phyloP scores from a whole-genome alignment of 2,329 filamentous ascomycete genomes.

The Graphiopsis chlorocephala region DNA sequence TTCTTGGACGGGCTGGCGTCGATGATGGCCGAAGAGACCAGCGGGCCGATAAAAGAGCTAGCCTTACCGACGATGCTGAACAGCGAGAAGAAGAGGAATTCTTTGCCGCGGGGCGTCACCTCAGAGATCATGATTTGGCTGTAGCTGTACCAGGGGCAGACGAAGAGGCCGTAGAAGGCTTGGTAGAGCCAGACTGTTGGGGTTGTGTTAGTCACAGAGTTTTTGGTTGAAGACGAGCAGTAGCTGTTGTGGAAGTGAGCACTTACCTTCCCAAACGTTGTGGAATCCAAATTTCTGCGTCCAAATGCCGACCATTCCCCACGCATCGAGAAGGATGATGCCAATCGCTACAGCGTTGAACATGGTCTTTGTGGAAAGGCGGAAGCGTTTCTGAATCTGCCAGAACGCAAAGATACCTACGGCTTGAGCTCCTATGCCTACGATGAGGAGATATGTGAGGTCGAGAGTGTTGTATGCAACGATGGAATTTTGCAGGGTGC shows the following conservation, averaged over 20 bases:
- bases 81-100: conserved; percentile 68
- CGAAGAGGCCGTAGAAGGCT: conserved; percentile 62
- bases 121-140: conserved; percentile 70
- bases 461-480: conserved; percentile 64
- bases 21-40: conserved; percentile 68
- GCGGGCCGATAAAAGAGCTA: conserved; percentile 64
- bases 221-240: neutral
- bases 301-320: conserved; percentile 61
- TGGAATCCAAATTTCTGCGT: conserved; percentile 52
- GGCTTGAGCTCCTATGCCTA: conserved; percentile 62
- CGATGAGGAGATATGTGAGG: conserved; percentile 64
- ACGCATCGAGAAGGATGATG: conserved; percentile 60
- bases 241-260: neutral
- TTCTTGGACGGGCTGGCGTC: conserved; percentile 58
- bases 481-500: conserved; percentile 62
- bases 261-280: conserved; percentile 48
- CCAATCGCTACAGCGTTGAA: conserved; percentile 62
- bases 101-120: conserved; percentile 65
- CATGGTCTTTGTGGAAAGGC: conserved; percentile 64
- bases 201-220: neutral
- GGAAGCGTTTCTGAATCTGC: conserved; percentile 56
- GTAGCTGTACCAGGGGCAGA: conserved; percentile 70
- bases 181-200: conserved; percentile 34
- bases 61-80: conserved; percentile 70
- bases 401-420: conserved; percentile 62